Evolutionary conservation across 495 filamentous ascomycete species (phyloP).

Genomic region (Aspergillus olivimuriae): DNA sequence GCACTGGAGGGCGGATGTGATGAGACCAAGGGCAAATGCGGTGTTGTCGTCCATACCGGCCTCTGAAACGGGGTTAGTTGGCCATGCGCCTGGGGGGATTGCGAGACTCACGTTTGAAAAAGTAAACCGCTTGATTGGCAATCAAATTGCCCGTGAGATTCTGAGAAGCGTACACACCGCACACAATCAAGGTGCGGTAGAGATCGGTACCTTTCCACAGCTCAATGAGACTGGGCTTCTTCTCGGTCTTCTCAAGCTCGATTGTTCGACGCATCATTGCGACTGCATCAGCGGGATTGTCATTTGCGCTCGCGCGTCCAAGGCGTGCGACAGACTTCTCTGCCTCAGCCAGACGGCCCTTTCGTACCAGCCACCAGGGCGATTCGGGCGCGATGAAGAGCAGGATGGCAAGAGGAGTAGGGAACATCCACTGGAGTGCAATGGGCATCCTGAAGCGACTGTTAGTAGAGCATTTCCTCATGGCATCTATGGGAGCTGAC

Average conservation of each 20-base stretch:
- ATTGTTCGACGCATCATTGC: slow-evolving; percentile 72
- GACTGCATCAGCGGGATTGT: slow-evolving; percentile 53
- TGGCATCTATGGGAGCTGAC: slow-evolving; percentile 24
- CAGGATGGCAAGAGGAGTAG: slow-evolving; percentile 59
- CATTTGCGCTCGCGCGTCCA: slow-evolving; percentile 45
- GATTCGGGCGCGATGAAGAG: slow-evolving; percentile 60
- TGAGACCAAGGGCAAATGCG: slow-evolving; percentile 30
- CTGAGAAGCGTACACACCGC: slow-evolving; percentile 45
- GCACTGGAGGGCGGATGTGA: slow-evolving; percentile 32
- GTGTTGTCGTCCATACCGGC: slow-evolving; percentile 53
- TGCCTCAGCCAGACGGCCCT: slow-evolving; percentile 58
- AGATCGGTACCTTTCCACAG: slow-evolving; percentile 63
- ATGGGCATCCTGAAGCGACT: slow-evolving; percentile 56
- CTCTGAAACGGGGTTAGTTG: slow-evolving; percentile 25
- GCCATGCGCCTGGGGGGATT: slow-evolving; percentile 7
- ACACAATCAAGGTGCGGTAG: slow-evolving; percentile 61
- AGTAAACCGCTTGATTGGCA: slow-evolving; percentile 72
- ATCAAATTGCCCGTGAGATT: slow-evolving; percentile 56
- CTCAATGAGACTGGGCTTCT: slow-evolving; percentile 54
- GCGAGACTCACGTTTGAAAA: slow-evolving; percentile 45
- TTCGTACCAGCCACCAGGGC: slow-evolving; percentile 47
- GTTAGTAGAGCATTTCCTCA: slow-evolving; percentile 28
- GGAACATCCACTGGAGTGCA: slow-evolving; percentile 74
- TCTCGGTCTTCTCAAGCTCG: slow-evolving; percentile 50
- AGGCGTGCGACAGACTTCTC: slow-evolving; percentile 57